Conservation (phyloP, 2,329 filamentous ascomycete genomes). For the Ophiocordyceps australis region DNA sequence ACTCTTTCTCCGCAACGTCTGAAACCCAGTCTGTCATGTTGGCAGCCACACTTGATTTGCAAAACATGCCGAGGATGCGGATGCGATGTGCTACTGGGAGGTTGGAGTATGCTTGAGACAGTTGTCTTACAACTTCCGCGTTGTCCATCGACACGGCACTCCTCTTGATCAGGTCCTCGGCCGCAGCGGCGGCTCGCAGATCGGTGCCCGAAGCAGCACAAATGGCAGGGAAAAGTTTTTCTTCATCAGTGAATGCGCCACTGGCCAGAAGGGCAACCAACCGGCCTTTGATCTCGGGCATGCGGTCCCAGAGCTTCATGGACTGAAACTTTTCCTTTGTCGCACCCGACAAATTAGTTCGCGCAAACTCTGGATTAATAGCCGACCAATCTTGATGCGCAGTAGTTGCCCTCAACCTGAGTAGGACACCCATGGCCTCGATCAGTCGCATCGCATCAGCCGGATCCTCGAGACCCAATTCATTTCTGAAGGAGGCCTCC, state of each 20-base stretch:
- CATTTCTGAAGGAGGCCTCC: conserved; percentile 47
- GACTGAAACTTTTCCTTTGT: no score
- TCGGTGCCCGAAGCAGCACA: conserved; percentile 73
- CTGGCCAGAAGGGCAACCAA: conserved; percentile 60
- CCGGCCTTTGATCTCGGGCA: conserved; percentile 31
- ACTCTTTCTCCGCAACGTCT: no score
- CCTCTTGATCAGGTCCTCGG: conserved; percentile 76
- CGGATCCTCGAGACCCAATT: conserved; percentile 45
- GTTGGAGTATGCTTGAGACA: conserved; percentile 61
- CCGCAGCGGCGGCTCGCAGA: conserved; percentile 63
- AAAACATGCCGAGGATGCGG: conserved; percentile 56
- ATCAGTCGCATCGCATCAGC: conserved; percentile 61
- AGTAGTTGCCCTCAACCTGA: conserved; percentile 28
- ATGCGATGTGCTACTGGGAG: conserved; percentile 57
- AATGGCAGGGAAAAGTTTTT: conserved; percentile 69
- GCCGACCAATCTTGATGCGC: no score
- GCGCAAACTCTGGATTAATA: no score
- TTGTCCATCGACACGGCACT: conserved; percentile 60
- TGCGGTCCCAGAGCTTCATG: conserved; percentile 32
- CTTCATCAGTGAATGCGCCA: conserved; percentile 66
- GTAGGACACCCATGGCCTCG: conserved; percentile 56
- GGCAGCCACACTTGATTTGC: conserved; percentile 59
- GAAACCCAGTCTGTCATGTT: no score
- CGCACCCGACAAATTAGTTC: no score
- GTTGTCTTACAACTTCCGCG: conserved; percentile 34